phyloP scores from a whole-genome alignment of 345 rosid species.

The Aquilaria yunnanensis region DNA sequence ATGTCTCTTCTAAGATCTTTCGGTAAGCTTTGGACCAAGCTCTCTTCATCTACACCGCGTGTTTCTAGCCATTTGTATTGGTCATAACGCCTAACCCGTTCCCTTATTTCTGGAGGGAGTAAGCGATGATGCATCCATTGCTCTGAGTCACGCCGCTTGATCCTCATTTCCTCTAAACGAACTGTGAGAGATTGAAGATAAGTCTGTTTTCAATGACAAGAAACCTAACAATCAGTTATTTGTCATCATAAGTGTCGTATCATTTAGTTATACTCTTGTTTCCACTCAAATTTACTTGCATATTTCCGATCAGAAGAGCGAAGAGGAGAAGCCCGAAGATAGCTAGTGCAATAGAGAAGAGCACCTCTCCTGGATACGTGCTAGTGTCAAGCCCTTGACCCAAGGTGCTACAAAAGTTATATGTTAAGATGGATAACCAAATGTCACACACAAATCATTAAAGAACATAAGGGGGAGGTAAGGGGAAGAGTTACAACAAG shows the following conservation, averaged over 20 bases:
- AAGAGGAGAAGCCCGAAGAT: constrained; percentile 71
- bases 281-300: constrained; percentile 40
- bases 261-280: background rate
- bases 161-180: constrained; percentile 92
- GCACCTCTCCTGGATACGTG: constrained; percentile 61
- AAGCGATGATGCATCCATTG: constrained; percentile 94
- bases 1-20: constrained; percentile 87
- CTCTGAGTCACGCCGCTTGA: constrained; percentile 88
- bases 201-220: constrained; percentile 43
- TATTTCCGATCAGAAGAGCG: constrained; percentile 74
- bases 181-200: constrained; percentile 73
- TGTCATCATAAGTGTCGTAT: background rate
- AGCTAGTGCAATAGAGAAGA: constrained; percentile 71
- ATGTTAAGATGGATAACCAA: background rate
- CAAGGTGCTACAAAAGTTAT: constrained; percentile 46
- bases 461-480: background rate
- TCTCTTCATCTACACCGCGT: constrained; percentile 73
- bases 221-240: background rate
- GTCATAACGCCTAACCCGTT: constrained; percentile 60
- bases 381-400: constrained; percentile 93
- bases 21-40: constrained; percentile 64
- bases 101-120: constrained; percentile 70
- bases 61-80: constrained; percentile 81
- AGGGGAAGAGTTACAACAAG: background rate
- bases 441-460: background rate